Base-by-base conservation (phyloP, 1,284 basidiomycete species). In the Albatrellus sp. region DNA sequence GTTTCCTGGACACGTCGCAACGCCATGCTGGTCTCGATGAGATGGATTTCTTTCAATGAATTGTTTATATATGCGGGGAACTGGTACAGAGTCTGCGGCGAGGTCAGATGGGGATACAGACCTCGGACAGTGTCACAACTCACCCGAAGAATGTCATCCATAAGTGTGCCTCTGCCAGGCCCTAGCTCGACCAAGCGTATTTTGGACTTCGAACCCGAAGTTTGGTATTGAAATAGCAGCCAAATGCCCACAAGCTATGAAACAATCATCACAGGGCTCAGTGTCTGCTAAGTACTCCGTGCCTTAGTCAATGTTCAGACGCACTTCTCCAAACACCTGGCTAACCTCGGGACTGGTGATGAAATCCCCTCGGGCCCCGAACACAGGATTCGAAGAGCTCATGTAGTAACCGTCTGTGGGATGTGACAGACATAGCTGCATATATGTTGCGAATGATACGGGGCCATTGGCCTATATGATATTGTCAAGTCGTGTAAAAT, bases 341-440 rank as follows among this genome's bases (percentile, higher is more conserved):
- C 80, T 89, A 45, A 99, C 97, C 60, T 99, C 96, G 1, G 96
- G 96, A 51, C 86, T 91, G 1, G 96, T 99, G 34, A 90, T 85
- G 56, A 98, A 99, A 65, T 99, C 96, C 2, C 96, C 96, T 31
- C 73, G 69, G 0, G 76, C 55, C 9, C 96, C 96, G 55, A 98
- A 89, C 2, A 98, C 83, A 34, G 80, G 71, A 48, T 82, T 70
- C 4, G 62, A 53, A 0, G 76, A 67, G 45, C 82, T 80, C 70
- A 83, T 86, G 65, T 97, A 96, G 63, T 97, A 97, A 0, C 92
- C 92, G 47, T 88, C 68, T 0, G 74, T 81, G 1, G 91, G 90
- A 62, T 96, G 90, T 0, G 81, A 74, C 2, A 96, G 73, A 54
- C 89, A 92, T 50, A 90, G 71, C 52, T 86, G 80, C 80, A 94